phyloP scores from a whole-genome alignment of 2,329 filamentous ascomycete genomes.

The Colletotrichum cuscutae region DNA sequence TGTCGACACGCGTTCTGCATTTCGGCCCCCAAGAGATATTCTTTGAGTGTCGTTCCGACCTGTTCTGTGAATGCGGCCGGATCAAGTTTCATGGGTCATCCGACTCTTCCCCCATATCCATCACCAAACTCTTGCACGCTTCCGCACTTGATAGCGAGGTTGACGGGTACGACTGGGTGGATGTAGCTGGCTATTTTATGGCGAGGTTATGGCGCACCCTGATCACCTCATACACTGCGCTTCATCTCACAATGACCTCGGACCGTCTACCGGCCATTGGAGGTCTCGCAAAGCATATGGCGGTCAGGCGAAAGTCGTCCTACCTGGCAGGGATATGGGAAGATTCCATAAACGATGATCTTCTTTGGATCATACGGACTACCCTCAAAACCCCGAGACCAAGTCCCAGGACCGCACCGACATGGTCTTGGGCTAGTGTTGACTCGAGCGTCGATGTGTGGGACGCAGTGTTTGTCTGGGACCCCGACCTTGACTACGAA shows the following conservation, averaged over 20 bases:
- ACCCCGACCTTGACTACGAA: neutral
- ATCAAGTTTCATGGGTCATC: conserved; percentile 6
- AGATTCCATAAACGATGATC: conserved; percentile 28
- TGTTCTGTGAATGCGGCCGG: conserved; percentile 5
- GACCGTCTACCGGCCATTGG: conserved; percentile 29
- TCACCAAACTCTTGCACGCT: neutral
- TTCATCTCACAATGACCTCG: conserved; percentile 10
- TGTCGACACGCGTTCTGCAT: conserved; percentile 41
- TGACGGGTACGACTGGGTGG: neutral
- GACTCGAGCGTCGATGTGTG: conserved; percentile 3
- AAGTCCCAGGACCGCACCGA: neutral
- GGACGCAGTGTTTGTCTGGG: conserved; percentile 8
- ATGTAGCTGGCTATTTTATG: conserved; percentile 11
- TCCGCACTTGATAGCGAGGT: neutral
- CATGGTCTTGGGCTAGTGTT: conserved; percentile 35
- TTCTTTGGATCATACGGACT: conserved; percentile 20
- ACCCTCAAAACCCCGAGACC: neutral
- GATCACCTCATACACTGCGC: conserved; percentile 15
- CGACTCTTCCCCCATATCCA: neutral
- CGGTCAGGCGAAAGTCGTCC: neutral
- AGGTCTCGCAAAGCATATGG: conserved; percentile 30
- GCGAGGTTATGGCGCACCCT: conserved; percentile 30
- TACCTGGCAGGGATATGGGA: conserved; percentile 32
- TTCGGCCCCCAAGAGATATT: conserved; percentile 31
- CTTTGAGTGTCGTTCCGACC: conserved; percentile 8